Evolutionary conservation across 495 filamentous ascomycete genomes (phyloP), one percentile per base, ranked within the genome.

Genomic region (Oleoguttula mirabilis): DNA sequence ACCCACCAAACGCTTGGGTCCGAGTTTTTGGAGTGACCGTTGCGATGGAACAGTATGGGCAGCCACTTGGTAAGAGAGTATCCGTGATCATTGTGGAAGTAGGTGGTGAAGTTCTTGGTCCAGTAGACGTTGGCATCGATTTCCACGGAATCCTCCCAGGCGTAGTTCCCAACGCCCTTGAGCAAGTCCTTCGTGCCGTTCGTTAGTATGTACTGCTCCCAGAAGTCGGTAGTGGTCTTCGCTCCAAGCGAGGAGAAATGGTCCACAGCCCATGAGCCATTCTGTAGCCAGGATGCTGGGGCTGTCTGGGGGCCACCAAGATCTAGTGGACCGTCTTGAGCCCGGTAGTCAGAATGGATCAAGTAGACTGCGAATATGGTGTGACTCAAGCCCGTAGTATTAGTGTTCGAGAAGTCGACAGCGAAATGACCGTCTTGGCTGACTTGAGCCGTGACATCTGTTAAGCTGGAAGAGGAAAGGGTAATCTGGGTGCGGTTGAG

Each of bases 231-330:
- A 2, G 58, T 47, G 1, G 57, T 54, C 45, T 64, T 49, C 1
- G 69, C 69, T 15, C 70, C 70, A 0, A 32, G 36, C 7, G 58
- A 49, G 37, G 59, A 65, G 35, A 65, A 72, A 39, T 74, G 70
- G 47, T 74, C 70, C 6, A 69, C 68, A 4, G 56, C 55, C 50
- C 58, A 71, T 0, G 66, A 69, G 1, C 70, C 70, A 40, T 70
- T 71, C 21, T 65, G 58, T 12, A 53, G 60, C 39, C 63, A 54
- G 33, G 25, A n/a, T 21, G 20, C 14, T 24, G 36, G 20, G 11
- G 37, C 27, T 11, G 48, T 41, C 32, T 51, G 48, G 10, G 42
- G 43, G 0, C 31, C 43, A 23, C 17, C 27, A 5, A 28, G 4
- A 10, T 32, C 7, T 8, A 50, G 14, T 11, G 42, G 48, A 5